These are phyloP conservation scores for Phlebiopsis gigantea DNA, from an alignment of 768 basidiomycete species.

Conservation along the genomic window DNA sequence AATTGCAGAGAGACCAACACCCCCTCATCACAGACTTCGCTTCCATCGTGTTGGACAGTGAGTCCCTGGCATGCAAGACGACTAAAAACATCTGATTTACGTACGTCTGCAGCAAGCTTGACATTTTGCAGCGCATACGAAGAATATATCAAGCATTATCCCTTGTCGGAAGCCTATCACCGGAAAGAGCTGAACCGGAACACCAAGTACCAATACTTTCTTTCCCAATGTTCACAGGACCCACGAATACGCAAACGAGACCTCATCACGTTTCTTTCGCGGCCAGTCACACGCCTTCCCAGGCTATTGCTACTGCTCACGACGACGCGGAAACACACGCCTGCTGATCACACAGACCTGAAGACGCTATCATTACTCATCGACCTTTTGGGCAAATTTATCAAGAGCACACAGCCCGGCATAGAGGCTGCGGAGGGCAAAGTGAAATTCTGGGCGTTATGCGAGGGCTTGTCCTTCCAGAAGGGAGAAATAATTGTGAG, in stretches of 20 bases:
- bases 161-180: constrained; percentile 77
- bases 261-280: constrained; percentile 73
- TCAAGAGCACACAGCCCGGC: constrained; percentile 86
- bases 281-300: constrained; percentile 86
- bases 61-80: constrained; percentile 18
- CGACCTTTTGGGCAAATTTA: constrained; percentile 59
- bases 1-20: constrained; percentile 78
- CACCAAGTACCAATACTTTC: constrained; percentile 58
- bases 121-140: constrained; percentile 66
- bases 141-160: constrained; percentile 83
- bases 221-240: constrained; percentile 47
- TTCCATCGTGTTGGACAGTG: constrained; percentile 81
- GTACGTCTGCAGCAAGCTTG: constrained; percentile 23
- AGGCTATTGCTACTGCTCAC: constrained; percentile 72
- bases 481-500: constrained; percentile 77
- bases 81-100: background rate
- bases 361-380: constrained; percentile 73
- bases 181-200: constrained; percentile 72
- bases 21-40: constrained; percentile 79
- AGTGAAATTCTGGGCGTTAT: constrained; percentile 81
- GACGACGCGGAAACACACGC: constrained; percentile 60
- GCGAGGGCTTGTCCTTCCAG: constrained; percentile 69
- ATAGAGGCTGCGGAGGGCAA: constrained; percentile 89
- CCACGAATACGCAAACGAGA: constrained; percentile 48
- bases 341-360: constrained; percentile 69